Evolutionary conservation across 2,329 filamentous ascomycete species (phyloP).

Genomic region (Apiospora aurea): DNA sequence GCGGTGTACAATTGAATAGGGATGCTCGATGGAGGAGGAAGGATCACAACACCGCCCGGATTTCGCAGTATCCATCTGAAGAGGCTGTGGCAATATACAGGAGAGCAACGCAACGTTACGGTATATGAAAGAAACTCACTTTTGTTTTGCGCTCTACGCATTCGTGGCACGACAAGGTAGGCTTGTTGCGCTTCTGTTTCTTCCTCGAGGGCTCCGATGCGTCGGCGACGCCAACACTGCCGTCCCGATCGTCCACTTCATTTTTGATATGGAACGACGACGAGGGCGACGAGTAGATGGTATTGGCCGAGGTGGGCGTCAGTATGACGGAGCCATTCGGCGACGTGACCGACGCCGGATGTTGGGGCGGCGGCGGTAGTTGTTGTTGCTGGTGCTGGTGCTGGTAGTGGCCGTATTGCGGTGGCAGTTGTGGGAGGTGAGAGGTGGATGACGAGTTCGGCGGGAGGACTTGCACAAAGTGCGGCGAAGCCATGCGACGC

Average conservation of each 20-base stretch:
- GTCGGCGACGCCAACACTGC: constrained; percentile 32
- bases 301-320: constrained; percentile 25
- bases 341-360: not conserved
- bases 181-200: constrained; percentile 86
- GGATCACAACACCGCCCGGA: not conserved
- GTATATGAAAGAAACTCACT: constrained; percentile 47
- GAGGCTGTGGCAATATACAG: not conserved
- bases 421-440: not conserved
- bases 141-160: constrained; percentile 86
- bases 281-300: constrained; percentile 25
- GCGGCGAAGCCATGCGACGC: constrained; percentile 22
- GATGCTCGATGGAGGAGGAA: not conserved
- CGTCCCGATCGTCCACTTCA: constrained; percentile 25
- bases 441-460: constrained; percentile 2
- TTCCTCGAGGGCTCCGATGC: constrained; percentile 58
- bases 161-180: constrained; percentile 78
- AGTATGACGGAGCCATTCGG: constrained; percentile 7
- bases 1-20: not conserved
- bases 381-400: not conserved
- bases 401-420: not conserved
- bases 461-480: constrained; percentile 18
- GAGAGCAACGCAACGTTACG: not conserved
- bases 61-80: not conserved
- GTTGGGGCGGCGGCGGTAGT: not conserved
- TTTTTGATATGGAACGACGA: constrained; percentile 23